Evolutionary conservation across 148 eudicot species (phyloP), one percentile per base, ranked within the genome.

Genomic region (Cornus kousa): DNA sequence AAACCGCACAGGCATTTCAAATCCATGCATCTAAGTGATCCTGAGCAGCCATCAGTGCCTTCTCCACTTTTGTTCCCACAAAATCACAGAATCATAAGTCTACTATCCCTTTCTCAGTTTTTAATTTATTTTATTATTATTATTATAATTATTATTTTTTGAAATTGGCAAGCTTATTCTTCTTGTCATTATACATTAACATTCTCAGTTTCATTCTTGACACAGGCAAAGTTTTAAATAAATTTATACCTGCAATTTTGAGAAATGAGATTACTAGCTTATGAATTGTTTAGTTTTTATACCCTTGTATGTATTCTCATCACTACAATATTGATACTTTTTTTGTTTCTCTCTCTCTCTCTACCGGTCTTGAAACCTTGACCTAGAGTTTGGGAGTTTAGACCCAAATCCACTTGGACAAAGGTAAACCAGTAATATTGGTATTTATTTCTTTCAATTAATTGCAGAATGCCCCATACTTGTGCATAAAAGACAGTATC

Each of bases 71-170:
- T 50, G 98, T 92, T 68, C 98, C 99, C 60, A 96, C 99, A 86
- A 92, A 96, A 88, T 96, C 99, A 86, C 99, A 96, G 76, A 96
- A 96, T 31, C 98, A 96, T 72, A 96, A 86, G 75, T 98, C 99
- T 59, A 96, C 99, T 98, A 96, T 96, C 31, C 99, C 99, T 84
- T 96, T 96, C 86, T 96, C 99, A 84, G 93, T 28, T 28, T 28
- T 28, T 28, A 28, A 28, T 28, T 28, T 28, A 35, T 35, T 35
- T 35, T 28, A 28, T 28, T 28, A 28, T 28, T 28, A 28, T 28
- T 28, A 0, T 28, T 28, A 28, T 28, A 28, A 35, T 35, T 2
- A 4, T 2, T 35, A 35, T 35, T 35, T 35, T 35, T 35, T 35
- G 37, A 35, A 62, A 62, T 12, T 53, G 9, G 66, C 37, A 19